Evolutionary conservation across 768 basidiomycete species (phyloP), one percentile per base, ranked within the genome.

Genomic region (Crepidotus variabilis): DNA sequence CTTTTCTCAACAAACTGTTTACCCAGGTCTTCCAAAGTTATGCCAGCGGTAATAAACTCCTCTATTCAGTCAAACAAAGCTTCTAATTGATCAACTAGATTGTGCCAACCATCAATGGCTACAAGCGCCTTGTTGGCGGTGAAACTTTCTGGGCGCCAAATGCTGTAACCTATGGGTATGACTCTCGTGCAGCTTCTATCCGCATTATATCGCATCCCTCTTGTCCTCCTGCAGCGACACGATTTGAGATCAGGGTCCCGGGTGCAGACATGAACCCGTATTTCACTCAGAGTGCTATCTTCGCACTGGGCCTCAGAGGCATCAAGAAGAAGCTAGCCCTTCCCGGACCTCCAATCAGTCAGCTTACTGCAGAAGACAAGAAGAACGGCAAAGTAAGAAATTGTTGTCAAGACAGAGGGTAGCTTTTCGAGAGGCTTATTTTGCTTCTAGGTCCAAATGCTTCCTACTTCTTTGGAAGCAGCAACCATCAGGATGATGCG

Each of bases 211-310:
- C 90, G 0, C 94, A 96, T 1, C 97, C 97, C 0, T 87, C 90
- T 5, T 88, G 87, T n/a, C 82, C 89, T 2, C 80, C 82, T 8
- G 69, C 83, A 2, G 92, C 90, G 2, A 98, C 97, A 1, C 80
- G 97, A 50, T 82, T 99, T 64, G 97, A 99, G 75, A 75, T 99
- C 13, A 88, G 97, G 53, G 84, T 98, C 16, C 95, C 97, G 1
- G 97, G 97, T 22, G 97, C 97, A 36, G 97, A 99, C 66, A 92
- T 98, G 83, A 94, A 95, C 72, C 91, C 94, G 1, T 91, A 94
- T 72, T 92, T 89, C 60, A 85, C 94, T 0, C 73, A 98, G 46
- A 86, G 90, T 50, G 88, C 96, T 2, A 88, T 98, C 59, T 93
- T 98, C 69, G 78, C 84, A 18, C 75, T 96, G 24, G 97, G 97